Evolutionary conservation across 352 stramenopile species (phyloP).

Genomic region (Globisporangium acanthophoron): DNA sequence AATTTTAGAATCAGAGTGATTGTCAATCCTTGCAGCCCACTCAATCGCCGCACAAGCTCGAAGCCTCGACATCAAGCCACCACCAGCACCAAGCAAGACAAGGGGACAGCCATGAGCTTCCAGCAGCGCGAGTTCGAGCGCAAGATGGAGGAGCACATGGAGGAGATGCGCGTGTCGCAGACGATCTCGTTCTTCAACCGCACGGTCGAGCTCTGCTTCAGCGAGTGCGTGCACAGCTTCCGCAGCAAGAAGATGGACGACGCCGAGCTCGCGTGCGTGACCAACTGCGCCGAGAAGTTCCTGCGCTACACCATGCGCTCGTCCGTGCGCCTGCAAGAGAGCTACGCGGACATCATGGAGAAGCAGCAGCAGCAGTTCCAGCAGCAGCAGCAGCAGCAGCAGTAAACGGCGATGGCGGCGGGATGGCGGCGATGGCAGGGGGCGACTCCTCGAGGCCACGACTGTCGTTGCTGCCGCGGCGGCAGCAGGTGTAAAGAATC

Average conservation of each 20-base stretch:
- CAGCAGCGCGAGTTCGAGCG: constrained; percentile 79
- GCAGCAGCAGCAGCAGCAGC: constrained; percentile 37
- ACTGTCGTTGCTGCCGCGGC: neutral
- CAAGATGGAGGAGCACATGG: constrained; percentile 89
- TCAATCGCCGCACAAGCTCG: constrained; percentile 3
- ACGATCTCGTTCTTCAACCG: constrained; percentile 88
- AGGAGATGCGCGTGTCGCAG: constrained; percentile 89
- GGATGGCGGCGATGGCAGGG: neutral
- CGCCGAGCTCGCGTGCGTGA: constrained; percentile 86
- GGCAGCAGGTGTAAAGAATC: too few relatives aligned
- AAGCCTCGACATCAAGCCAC: neutral
- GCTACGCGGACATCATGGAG: constrained; percentile 85
- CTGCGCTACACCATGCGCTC: constrained; percentile 89
- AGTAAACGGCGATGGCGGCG: neutral
- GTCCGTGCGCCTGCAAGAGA: constrained; percentile 84
- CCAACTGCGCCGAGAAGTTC: constrained; percentile 89
- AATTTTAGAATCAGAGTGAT: neutral
- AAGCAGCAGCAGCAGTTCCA: constrained; percentile 67
- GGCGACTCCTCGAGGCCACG: neutral
- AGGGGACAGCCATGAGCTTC: constrained; percentile 34
- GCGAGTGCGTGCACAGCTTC: constrained; percentile 87
- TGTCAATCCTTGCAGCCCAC: neutral
- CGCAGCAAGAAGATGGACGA: constrained; percentile 89
- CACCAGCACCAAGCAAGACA: neutral
- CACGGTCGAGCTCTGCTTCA: constrained; percentile 88